Base-by-base conservation (phyloP, 495 filamentous ascomycete genomes). In the Clavariopsis aquatica region DNA sequence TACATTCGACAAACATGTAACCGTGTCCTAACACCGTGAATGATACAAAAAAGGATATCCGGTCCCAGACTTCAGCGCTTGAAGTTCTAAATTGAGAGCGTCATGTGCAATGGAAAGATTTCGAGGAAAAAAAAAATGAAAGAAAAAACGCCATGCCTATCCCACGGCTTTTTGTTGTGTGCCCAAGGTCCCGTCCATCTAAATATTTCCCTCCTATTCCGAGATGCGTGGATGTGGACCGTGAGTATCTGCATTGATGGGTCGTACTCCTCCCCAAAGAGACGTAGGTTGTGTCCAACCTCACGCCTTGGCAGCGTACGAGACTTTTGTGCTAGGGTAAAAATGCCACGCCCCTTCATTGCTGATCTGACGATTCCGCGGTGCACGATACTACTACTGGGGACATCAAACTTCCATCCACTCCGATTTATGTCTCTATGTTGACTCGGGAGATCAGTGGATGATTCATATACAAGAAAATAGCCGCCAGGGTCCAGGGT, bases 31-130 rank as follows among this genome's bases (percentile, higher is more conserved):
- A 57, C n/a, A 23, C 27, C 6, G 20, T 20, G 13, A 20, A n/a
- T 23, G 9, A 1, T 19, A 45, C 15, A 26, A 54, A 22, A 46
- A 28, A 10, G 47, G 26, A 51, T 51, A 24, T 51, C n/a, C 47
- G 19, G 26, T 51, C 47, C 60, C 49, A 66, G 52, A 66, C 63
- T 66, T 66, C 63, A 66, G 63, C 63, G 57, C 63, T 66, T 66
- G 63, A 66, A 66, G 63, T 60, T 65, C 24, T 57, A 27, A 46
- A 23, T 27, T 8, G 36, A 45, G 52, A 43, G 15, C 5, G 20
- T 56, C 6, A 13, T 36, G 31, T 36, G n/a, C n/a, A n/a, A n/a
- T n/a, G n/a, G n/a, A n/a, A n/a, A n/a, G n/a, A n/a, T n/a, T n/a
- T n/a, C n/a, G n/a, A n/a, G n/a, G n/a, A n/a, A n/a, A n/a, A n/a